phyloP scores from a whole-genome alignment of 345 rosid species.

The Eucalyptus erythrocorys region DNA sequence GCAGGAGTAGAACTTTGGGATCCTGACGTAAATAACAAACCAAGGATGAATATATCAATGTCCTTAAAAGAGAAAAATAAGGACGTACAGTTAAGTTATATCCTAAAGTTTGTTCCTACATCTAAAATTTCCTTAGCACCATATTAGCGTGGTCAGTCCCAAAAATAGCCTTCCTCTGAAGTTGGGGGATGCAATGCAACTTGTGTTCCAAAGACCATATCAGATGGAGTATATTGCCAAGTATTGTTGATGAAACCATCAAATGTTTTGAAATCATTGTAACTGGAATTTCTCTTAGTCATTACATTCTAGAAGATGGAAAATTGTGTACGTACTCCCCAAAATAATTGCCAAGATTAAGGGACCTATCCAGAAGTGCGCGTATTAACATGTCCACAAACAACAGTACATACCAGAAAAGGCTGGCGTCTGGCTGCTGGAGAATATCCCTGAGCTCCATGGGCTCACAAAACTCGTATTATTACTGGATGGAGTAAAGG shows the following conservation, averaged over 20 bases:
- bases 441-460: conserved; percentile 16
- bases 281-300: not conserved
- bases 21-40: conserved; percentile 14
- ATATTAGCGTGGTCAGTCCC: not conserved
- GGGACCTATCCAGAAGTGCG: not conserved
- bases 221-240: not conserved
- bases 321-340: not conserved
- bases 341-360: not conserved
- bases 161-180: not conserved
- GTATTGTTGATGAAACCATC: not conserved
- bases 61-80: not conserved
- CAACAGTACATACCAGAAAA: conserved; percentile 24
- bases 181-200: not conserved
- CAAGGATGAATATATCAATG: not conserved
- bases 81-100: not conserved
- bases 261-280: not conserved
- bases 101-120: not conserved
- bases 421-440: conserved; percentile 20
- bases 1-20: conserved; percentile 15
- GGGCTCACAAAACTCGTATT: conserved; percentile 7
- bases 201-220: not conserved
- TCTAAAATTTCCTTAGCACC: not conserved
- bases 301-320: not conserved
- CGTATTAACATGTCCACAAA: not conserved
- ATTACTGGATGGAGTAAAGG: not conserved